Evolutionary conservation across 768 basidiomycete genomes (phyloP).

Genomic region (Lenzites betulinus): DNA sequence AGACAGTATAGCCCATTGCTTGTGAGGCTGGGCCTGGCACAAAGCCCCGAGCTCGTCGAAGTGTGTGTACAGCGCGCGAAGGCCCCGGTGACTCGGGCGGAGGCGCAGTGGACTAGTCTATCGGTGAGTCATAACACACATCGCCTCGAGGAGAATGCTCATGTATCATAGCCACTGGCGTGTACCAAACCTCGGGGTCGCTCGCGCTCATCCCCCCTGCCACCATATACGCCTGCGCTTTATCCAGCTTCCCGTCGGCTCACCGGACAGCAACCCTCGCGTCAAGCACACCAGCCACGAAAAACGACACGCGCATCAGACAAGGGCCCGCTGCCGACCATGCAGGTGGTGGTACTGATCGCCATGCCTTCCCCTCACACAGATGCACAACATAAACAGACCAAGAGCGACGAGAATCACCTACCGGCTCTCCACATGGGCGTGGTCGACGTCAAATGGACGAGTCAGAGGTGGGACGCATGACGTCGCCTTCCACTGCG

Average conservation of each 20-base stretch:
- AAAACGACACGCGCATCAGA: not conserved
- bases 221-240: not conserved
- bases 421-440: not conserved
- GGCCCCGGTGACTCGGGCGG: no score
- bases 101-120: not conserved
- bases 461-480: not conserved
- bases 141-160: not conserved
- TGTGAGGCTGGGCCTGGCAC: not conserved
- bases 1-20: not conserved
- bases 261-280: not conserved
- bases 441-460: not conserved
- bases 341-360: slow-evolving; percentile 2
- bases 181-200: not conserved
- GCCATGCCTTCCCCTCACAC: not conserved
- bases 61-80: not conserved
- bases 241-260: not conserved
- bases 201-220: not conserved
- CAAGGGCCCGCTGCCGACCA: no score
- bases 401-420: no score
- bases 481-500: not conserved
- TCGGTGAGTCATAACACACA: not conserved
- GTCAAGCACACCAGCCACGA: not conserved
- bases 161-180: not conserved
- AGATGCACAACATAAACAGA: no score
- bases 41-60: not conserved